phyloP scores from a whole-genome alignment of 768 basidiomycete species.

The Suillus luteus region DNA sequence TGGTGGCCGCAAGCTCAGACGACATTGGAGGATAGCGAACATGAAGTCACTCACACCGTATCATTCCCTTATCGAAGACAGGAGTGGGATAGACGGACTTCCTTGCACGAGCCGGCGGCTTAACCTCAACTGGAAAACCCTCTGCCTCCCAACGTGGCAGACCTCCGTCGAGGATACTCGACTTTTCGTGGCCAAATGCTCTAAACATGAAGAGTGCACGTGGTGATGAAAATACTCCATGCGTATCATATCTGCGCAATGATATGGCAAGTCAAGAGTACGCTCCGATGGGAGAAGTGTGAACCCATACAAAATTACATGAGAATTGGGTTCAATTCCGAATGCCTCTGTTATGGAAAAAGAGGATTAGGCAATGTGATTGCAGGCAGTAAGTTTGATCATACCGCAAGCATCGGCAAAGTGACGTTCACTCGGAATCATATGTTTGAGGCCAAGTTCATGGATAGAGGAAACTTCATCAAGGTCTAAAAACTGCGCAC shows the following conservation, averaged over 20 bases:
- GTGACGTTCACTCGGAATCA: conserved; percentile 76
- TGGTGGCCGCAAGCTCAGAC: conserved; percentile 18
- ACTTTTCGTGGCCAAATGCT: conserved; percentile 83
- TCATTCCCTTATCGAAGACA: conserved; percentile 46
- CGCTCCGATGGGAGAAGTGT: conserved; percentile 8
- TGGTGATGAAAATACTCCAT: conserved; percentile 91
- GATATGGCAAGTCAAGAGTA: conserved; percentile 13
- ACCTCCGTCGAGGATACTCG: conserved; percentile 92
- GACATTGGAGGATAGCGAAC: conserved; percentile 34
- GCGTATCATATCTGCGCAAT: conserved; percentile 74
- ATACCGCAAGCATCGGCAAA: conserved; percentile 84
- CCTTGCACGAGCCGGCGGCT: conserved; percentile 26
- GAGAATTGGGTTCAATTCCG: conserved; percentile 71
- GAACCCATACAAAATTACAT: conserved; percentile 74
- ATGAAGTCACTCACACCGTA: conserved; percentile 44
- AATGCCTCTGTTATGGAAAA: conserved; percentile 51
- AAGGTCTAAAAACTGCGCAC: conserved; percentile 75
- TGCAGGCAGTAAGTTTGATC: conserved; percentile 28
- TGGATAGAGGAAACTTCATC: conserved; percentile 77
- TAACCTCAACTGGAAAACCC: conserved; percentile 52
- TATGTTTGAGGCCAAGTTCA: conserved; percentile 85
- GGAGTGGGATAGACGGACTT: conserved; percentile 54
- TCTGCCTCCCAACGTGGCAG: conserved; percentile 79
- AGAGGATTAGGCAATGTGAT: conserved; percentile 12
- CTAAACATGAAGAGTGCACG: conserved; percentile 94